These are phyloP conservation scores for Alnus rubra DNA, from an alignment of 306 rosid species.

Conservation along the genomic window DNA sequence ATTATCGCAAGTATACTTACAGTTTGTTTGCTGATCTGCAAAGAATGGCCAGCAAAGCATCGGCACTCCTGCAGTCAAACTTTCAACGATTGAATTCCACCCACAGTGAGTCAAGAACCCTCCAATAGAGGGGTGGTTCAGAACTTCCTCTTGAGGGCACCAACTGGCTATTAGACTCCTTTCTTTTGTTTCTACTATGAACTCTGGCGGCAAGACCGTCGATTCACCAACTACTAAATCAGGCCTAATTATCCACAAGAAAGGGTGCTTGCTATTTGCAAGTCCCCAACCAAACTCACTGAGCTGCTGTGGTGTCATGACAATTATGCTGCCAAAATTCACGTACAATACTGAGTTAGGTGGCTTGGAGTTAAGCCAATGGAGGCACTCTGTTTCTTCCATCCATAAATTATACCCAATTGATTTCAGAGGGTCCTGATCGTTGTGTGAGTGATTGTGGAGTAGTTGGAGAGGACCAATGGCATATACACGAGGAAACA, in stretches of 20 bases:
- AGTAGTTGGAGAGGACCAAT: conserved; percentile 16
- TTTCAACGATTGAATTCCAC: conserved; percentile 22
- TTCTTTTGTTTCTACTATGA: conserved; percentile 5
- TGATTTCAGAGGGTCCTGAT: background rate
- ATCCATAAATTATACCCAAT: conserved; percentile 17
- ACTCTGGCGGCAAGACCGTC: background rate
- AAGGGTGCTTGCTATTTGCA: conserved; percentile 14
- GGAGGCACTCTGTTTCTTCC: conserved; percentile 21
- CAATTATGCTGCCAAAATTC: conserved; percentile 16
- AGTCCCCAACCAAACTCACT: conserved; percentile 24
- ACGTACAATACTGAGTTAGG: conserved; percentile 15
- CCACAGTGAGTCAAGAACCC: conserved; percentile 19
- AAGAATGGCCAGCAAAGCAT: background rate
- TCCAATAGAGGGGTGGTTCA: conserved; percentile 16
- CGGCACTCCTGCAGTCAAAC: conserved; percentile 10
- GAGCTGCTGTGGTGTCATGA: conserved; percentile 1
- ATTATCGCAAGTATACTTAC: background rate
- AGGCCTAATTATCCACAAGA: conserved; percentile 27
- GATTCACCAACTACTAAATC: background rate
- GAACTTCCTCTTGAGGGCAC: conserved; percentile 25
- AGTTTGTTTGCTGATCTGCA: background rate
- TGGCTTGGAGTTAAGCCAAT: conserved; percentile 12
- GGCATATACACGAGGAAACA: background rate
- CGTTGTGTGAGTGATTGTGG: background rate
- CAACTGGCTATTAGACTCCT: conserved; percentile 22